Evolutionary conservation across 2,329 filamentous ascomycete species (phyloP).

Genomic region (Botrytis tulipae): DNA sequence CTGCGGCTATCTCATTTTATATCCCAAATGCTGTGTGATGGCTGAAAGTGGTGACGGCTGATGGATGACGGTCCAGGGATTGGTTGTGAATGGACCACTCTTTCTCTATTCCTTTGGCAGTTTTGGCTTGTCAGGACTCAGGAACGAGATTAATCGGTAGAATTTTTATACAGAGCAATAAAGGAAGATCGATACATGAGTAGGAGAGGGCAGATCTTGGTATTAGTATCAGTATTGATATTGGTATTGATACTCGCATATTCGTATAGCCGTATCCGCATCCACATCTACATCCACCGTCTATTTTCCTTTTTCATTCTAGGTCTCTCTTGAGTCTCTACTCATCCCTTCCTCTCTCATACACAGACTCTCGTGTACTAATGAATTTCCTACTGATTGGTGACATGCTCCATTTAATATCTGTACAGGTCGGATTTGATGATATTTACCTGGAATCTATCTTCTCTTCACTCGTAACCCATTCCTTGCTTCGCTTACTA

Average conservation of each 20-base stretch:
- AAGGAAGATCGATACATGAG: background rate
- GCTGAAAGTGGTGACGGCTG: background rate
- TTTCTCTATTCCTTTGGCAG: background rate
- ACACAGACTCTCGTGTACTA: background rate
- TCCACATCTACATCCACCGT: background rate
- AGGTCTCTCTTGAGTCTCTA: background rate
- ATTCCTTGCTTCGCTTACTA: background rate
- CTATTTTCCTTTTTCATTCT: background rate
- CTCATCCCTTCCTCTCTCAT: background rate
- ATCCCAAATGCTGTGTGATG: background rate
- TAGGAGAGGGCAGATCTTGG: background rate
- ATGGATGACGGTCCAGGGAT: background rate
- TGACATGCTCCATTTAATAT: background rate
- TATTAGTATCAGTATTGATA: background rate
- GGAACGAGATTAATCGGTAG: background rate
- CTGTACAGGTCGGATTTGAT: background rate
- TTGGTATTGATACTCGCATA: background rate
- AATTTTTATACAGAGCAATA: background rate
- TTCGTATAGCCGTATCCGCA: background rate
- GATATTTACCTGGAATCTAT: background rate
- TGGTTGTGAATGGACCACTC: background rate
- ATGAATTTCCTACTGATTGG: background rate
- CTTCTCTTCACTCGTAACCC: background rate
- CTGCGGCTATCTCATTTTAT: conserved; percentile 10
- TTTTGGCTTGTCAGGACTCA: background rate